A percentile compares a stretch with the other conserved stretches of the same genome.
These are phyloP conservation scores for Cyberlindnera meyerae DNA, from an alignment of 805 yeast species.

Conservation along the genomic window DNA sequence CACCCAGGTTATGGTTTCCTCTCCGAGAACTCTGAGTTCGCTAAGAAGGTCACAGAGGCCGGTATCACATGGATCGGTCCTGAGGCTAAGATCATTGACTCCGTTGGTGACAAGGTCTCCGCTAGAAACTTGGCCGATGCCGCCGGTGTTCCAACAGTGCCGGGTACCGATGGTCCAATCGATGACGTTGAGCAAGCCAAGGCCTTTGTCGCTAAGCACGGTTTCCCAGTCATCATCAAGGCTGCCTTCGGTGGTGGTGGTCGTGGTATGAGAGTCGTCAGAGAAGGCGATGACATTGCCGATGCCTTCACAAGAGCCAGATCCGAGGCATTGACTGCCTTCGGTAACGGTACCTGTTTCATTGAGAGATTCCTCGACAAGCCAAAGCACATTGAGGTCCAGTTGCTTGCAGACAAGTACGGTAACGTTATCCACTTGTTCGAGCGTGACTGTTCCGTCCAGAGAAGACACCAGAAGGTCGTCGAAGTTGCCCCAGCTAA, in stretches of 20 bases:
- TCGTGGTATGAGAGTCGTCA: conserved; percentile 98
- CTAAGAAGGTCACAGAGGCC: conserved; percentile 80
- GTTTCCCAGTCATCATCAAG: conserved; percentile 94
- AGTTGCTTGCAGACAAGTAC: conserved; percentile 84
- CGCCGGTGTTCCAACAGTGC: conserved; percentile 88
- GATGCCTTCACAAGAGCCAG: conserved; percentile 94
- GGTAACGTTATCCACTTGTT: conserved; percentile 95
- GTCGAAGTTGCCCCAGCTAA: conserved; percentile 98
- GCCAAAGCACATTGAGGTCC: conserved; percentile 98
- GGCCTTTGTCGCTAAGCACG: conserved; percentile 75
- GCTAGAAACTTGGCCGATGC: conserved; percentile 83
- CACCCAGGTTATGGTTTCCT: conserved; percentile 93
- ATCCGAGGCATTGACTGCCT: conserved; percentile 92
- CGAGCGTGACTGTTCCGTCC: conserved; percentile 99
- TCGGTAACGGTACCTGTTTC: conserved; percentile 97
- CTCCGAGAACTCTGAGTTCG: conserved; percentile 90
- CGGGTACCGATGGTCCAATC: conserved; percentile 98
- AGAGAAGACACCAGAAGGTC: conserved; percentile 98
- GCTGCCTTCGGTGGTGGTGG: conserved; percentile 99
- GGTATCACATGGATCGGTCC: conserved; percentile 98
- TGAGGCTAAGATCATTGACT: conserved; percentile 75
- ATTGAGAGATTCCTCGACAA: conserved; percentile 91
- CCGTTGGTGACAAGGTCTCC: conserved; percentile 95
- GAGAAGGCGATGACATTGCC: conserved; percentile 88
- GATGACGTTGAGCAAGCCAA: conserved; percentile 72